Conservation (phyloP, 805 yeast species). For the Metschnikowia amazonensis region DNA sequence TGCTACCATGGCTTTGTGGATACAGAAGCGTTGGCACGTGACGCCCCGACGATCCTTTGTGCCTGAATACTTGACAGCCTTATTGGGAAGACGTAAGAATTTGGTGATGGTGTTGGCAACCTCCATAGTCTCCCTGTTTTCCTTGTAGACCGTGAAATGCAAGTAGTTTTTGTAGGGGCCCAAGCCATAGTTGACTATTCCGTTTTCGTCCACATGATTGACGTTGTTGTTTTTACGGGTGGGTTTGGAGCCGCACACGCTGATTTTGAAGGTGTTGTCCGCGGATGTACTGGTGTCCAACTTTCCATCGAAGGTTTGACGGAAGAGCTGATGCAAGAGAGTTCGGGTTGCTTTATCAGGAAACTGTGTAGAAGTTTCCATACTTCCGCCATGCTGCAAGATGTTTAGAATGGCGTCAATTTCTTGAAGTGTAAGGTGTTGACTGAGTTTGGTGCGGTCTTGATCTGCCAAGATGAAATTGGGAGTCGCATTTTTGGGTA, state of each 20-base stretch:
- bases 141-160: slow-evolving; percentile 82
- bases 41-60: slow-evolving; percentile 96
- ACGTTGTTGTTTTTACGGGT: slow-evolving; percentile 38
- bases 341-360: slow-evolving; percentile 74
- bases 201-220: slow-evolving; percentile 43
- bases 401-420: slow-evolving; percentile 53
- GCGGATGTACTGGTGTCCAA: slow-evolving; percentile 78
- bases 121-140: slow-evolving; percentile 97
- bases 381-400: slow-evolving; percentile 49
- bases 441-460: slow-evolving; percentile 45
- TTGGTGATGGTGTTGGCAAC: slow-evolving; percentile 73
- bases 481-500: no score
- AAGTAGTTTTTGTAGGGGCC: slow-evolving; percentile 69
- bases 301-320: slow-evolving; percentile 68
- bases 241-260: slow-evolving; percentile 40
- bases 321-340: slow-evolving; percentile 67
- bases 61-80: slow-evolving; percentile 78
- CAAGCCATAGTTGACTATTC: slow-evolving; percentile 63
- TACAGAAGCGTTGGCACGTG: slow-evolving; percentile 78
- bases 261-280: slow-evolving; percentile 60
- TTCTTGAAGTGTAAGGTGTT: slow-evolving; percentile 57
- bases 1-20: slow-evolving; percentile 65
- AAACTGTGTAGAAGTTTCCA: slow-evolving; percentile 55
- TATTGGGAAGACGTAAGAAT: slow-evolving; percentile 70
- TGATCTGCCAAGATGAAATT: slow-evolving; percentile 46